These are phyloP conservation scores for Mortierella sp. DNA, from an alignment of 371 early-diverging fungal genomes.

Conservation along the genomic window DNA sequence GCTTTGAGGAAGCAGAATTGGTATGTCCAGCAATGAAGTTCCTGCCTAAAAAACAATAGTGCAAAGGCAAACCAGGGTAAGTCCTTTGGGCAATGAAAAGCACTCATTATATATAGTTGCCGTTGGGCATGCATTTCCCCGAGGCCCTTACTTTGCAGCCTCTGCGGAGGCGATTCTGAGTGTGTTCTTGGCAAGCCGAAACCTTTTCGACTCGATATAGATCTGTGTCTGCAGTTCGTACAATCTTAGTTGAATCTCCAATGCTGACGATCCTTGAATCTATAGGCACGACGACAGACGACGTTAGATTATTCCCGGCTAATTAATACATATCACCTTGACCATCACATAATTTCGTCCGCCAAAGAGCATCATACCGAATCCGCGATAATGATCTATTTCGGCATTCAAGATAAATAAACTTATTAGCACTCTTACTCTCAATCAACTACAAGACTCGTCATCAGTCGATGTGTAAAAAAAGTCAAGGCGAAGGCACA, in stretches of 20 bases:
- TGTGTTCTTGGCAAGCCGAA: constrained; percentile 44
- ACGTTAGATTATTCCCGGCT: neutral
- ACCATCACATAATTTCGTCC: neutral
- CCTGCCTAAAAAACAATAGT: constrained; percentile 29
- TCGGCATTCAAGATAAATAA: neutral
- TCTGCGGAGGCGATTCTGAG: constrained; percentile 31
- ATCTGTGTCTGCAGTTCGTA: constrained; percentile 49
- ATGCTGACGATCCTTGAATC: constrained; percentile 43
- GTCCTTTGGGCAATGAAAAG: too few relatives aligned
- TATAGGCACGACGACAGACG: neutral
- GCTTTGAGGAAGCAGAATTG: constrained; percentile 46
- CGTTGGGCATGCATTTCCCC: neutral
- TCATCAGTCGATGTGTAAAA: neutral
- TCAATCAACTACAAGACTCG: neutral
- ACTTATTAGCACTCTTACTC: neutral
- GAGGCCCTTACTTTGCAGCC: constrained; percentile 34
- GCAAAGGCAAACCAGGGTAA: too few relatives aligned
- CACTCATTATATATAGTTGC: too few relatives aligned
- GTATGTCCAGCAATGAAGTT: constrained; percentile 39
- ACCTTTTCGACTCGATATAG: constrained; percentile 34
- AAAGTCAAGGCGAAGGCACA: neutral
- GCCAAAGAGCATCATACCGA: constrained; percentile 12
- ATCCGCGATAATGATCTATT: constrained; percentile 40
- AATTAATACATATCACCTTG: too few relatives aligned
- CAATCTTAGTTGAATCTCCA: constrained; percentile 45